phyloP scores from a whole-genome alignment of 805 yeast genomes.

The Lachancea mirantina region DNA sequence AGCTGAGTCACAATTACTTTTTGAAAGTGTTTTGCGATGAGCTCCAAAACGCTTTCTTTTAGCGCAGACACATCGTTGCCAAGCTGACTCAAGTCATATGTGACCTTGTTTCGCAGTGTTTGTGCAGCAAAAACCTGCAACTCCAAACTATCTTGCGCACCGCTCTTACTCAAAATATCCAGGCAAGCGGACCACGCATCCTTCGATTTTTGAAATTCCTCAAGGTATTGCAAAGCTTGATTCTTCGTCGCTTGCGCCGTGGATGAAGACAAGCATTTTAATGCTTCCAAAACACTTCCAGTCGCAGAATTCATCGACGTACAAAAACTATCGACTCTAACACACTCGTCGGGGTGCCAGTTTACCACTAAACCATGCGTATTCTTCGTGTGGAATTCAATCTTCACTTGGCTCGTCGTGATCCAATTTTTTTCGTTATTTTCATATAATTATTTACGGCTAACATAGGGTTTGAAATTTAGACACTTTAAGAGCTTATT shows the following conservation, averaged over 20 bases:
- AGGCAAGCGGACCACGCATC: slow-evolving; percentile 76
- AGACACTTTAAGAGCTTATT: too few relatives aligned
- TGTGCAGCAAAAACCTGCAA: slow-evolving; percentile 82
- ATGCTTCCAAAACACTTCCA: too few relatives aligned
- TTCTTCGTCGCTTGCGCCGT: slow-evolving; percentile 29
- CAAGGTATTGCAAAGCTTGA: slow-evolving; percentile 51
- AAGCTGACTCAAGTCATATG: slow-evolving; percentile 77
- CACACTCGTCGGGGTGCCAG: too few relatives aligned
- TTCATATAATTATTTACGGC: too few relatives aligned
- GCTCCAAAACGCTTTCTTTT: slow-evolving; percentile 56
- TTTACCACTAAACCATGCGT: too few relatives aligned
- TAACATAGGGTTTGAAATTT: too few relatives aligned
- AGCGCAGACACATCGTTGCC: slow-evolving; percentile 48
- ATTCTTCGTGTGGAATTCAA: too few relatives aligned
- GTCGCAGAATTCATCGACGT: too few relatives aligned
- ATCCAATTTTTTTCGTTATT: too few relatives aligned
- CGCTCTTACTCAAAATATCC: slow-evolving; percentile 38
- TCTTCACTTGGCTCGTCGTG: too few relatives aligned
- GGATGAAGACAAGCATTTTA: slow-evolving; percentile 27
- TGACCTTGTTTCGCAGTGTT: slow-evolving; percentile 75
- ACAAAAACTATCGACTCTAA: too few relatives aligned
- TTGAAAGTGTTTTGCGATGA: slow-evolving; percentile 37
- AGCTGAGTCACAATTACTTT: slow-evolving; percentile 75
- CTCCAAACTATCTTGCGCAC: slow-evolving; percentile 38
- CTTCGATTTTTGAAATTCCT: slow-evolving; percentile 73